Base-by-base conservation (phyloP, 108 stramenopile genomes). In the Bacterosira constricta region DNA sequence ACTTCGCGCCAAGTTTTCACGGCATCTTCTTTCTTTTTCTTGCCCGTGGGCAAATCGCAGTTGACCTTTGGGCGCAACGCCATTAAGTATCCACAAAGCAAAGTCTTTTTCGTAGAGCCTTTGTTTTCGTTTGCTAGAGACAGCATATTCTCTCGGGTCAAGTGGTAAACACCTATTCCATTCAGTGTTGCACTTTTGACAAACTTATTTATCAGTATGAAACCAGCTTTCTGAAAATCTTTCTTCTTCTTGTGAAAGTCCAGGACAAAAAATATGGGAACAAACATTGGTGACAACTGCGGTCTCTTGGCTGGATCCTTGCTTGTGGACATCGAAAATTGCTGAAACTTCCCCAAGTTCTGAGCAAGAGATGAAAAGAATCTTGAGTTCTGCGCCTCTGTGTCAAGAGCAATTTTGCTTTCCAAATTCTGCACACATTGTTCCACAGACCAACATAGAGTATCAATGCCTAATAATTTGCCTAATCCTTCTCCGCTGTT, bases 281-380 rank as follows among this genome's bases (percentile, higher is more conserved):
- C 8, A 21, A 66, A 21, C 17, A 27, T 23, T 31, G 65, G 51
- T 25, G 27, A 38, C 10, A 53, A 45, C 20, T 66, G 65, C 0
- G 51, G 65, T 66, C 52, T 49, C 30, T 66, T 32, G 37, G 52
- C 50, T 37, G 49, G 23, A 53, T 52, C 65, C 11, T 45, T 17
- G 15, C 21, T 39, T n/a, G 1, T 23, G 25, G 31, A 32, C 0
- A 46, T 36, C 26, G 37, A 46, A 10, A 36, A 36, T 1, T 49
- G 47, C 36, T 39, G 51, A 3, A 53, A 51, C 52, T 52, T 66
- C 6, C 51, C 65, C 3, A 66, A 23, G 38, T 10, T 32, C 25
- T 53, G 29, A 31, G 65, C 65, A 12, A 66, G 37, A 38, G 65
- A 49, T 29, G 51, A 37, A 53, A 38, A 66, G 65, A 66, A 66